phyloP scores from a whole-genome alignment of 768 basidiomycete genomes.

The Gloeopeniophorella convolvens region DNA sequence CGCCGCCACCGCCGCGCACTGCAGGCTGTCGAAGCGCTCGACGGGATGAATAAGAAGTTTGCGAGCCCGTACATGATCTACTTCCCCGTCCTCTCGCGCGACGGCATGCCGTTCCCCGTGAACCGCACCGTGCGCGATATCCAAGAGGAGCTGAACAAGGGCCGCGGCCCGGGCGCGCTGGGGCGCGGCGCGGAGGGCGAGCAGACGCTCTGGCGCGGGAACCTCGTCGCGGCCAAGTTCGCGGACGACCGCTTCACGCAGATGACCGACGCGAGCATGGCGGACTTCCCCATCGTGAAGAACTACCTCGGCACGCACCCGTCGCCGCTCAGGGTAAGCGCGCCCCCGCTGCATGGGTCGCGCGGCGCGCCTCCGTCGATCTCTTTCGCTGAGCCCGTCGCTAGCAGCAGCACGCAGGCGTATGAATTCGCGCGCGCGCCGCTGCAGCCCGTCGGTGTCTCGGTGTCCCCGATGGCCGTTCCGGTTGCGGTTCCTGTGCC shows the following conservation, averaged over 20 bases:
- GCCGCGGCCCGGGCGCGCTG: slow-evolving; percentile 40
- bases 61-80: slow-evolving; percentile 76
- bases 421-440: slow-evolving; percentile 9
- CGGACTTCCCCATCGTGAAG: slow-evolving; percentile 76
- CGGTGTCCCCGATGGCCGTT: neutral
- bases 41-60: slow-evolving; percentile 77
- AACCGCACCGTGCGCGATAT: slow-evolving; percentile 74
- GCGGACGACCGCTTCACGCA: slow-evolving; percentile 37
- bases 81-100: slow-evolving; percentile 68
- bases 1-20: too few species aligned
- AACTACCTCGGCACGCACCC: slow-evolving; percentile 71
- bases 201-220: slow-evolving; percentile 69
- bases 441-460: neutral
- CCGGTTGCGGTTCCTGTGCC: neutral
- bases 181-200: too few species aligned
- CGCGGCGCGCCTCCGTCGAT: neutral
- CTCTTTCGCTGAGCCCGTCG: neutral
- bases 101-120: slow-evolving; percentile 75
- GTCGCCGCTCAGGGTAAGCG: slow-evolving; percentile 39
- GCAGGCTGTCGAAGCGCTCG: slow-evolving; percentile 67
- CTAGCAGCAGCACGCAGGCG: neutral
- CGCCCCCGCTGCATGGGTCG: slow-evolving; percentile 23
- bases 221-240: slow-evolving; percentile 73
- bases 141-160: slow-evolving; percentile 39
- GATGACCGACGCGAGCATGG: slow-evolving; percentile 73